Percentiles rank a stretch among this genome's conserved stretches.
phyloP scores from a whole-genome alignment of 129 eudicot species.

The Flaveria bidentis region DNA sequence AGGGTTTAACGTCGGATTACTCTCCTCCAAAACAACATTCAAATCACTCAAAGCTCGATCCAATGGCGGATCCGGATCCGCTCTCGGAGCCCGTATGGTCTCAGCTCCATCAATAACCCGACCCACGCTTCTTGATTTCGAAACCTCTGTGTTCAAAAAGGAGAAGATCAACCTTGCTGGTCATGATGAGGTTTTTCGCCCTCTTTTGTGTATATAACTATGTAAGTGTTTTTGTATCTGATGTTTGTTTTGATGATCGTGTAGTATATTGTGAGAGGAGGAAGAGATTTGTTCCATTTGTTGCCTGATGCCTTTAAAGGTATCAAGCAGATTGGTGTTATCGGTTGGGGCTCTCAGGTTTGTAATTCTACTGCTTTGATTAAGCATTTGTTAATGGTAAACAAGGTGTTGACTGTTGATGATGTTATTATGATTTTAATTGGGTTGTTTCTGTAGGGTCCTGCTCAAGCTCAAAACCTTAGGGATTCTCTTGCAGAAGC shows the following conservation, averaged over 20 bases:
- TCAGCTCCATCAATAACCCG: constrained; percentile 47
- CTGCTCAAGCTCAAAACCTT: constrained; percentile 97
- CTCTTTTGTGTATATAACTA: not conserved
- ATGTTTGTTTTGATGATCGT: constrained; percentile 11
- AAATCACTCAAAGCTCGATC: constrained; percentile 39
- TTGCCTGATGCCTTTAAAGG: constrained; percentile 90
- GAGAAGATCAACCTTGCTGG: constrained; percentile 88
- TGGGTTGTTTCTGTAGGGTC: constrained; percentile 50
- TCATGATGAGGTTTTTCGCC: constrained; percentile 69
- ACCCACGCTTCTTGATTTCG: constrained; percentile 60
- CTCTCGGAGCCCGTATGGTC: constrained; percentile 62
- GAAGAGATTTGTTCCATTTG: constrained; percentile 76
- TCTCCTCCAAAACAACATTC: constrained; percentile 34
- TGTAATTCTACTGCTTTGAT: not conserved
- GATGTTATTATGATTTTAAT: not conserved
- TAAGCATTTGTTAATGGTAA: not conserved
- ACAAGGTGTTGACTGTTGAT: not conserved
- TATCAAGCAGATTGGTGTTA: constrained; percentile 91
- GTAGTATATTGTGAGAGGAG: constrained; percentile 93
- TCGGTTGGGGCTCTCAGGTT: constrained; percentile 99
- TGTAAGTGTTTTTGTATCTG: not conserved
- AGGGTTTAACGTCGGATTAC: constrained; percentile 44
- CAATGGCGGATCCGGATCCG: constrained; percentile 50
- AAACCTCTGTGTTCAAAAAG: constrained; percentile 74
- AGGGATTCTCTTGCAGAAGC: constrained; percentile 89